Conservation (phyloP, 2,329 filamentous ascomycete species). For the Epichloe typhina region DNA sequence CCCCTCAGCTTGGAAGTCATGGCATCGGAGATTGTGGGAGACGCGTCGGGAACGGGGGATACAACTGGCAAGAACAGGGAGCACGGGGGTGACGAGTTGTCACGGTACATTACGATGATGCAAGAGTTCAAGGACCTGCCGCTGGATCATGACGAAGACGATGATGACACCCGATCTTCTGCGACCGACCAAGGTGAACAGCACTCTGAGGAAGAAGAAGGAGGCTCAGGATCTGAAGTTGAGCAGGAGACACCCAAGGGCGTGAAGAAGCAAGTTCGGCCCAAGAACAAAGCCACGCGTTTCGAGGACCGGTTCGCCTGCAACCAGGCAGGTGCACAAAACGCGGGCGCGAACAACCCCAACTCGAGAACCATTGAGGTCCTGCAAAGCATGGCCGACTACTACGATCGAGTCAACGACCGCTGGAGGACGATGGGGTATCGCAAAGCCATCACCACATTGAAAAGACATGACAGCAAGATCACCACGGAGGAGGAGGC, state of each 20-base stretch:
- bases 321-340: constrained; percentile 35
- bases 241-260: not conserved
- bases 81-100: constrained; percentile 38
- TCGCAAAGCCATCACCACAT: constrained; percentile 59
- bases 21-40: constrained; percentile 8
- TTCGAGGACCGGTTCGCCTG: constrained; percentile 41
- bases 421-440: constrained; percentile 67
- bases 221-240: not conserved
- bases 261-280: not conserved
- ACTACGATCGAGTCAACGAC: constrained; percentile 65
- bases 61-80: not conserved
- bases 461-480: constrained; percentile 51
- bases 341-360: constrained; percentile 40
- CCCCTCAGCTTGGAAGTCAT: constrained; percentile 10
- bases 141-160: constrained; percentile 36
- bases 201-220: constrained; percentile 3
- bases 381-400: constrained; percentile 63
- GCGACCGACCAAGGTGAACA: not conserved
- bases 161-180: constrained; percentile 19
- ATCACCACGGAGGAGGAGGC: constrained; percentile 61
- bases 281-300: constrained; percentile 14
- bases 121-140: constrained; percentile 47
- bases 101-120: constrained; percentile 50
- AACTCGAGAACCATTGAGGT: constrained; percentile 66
- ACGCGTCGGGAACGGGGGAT: not conserved